Evolutionary conservation across 495 filamentous ascomycete genomes (phyloP).

Genomic region (Lichenothelia convexa): DNA sequence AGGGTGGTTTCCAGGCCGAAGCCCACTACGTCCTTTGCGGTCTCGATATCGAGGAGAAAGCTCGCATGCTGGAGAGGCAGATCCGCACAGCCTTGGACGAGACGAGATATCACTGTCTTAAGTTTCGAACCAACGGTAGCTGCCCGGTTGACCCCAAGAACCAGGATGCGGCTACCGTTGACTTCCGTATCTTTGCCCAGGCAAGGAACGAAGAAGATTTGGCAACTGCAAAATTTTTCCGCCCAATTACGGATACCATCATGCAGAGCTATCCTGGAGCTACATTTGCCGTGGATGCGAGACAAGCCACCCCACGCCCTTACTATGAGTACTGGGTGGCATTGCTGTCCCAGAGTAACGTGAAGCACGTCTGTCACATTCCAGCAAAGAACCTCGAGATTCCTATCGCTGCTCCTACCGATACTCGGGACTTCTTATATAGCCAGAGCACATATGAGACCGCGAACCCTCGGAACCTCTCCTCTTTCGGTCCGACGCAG

Average conservation of each 20-base stretch:
- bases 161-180: conserved; percentile 15
- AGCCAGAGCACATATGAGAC: conserved; percentile 3
- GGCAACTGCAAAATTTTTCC: conserved; percentile 17
- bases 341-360: conserved; percentile 16
- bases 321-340: conserved; percentile 22
- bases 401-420: conserved; percentile 10
- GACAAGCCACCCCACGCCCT: conserved; percentile 17
- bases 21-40: conserved; percentile 16
- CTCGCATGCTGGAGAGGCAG: conserved; percentile 16
- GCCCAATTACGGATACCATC: conserved; percentile 22
- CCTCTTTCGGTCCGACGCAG: conserved; percentile 7
- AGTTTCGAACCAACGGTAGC: conserved; percentile 10
- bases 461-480: background rate
- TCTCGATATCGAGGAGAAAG: conserved; percentile 17
- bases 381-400: conserved; percentile 11
- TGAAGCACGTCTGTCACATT: conserved; percentile 17
- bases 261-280: conserved; percentile 23
- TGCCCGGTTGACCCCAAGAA: conserved; percentile 5
- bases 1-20: conserved; percentile 16
- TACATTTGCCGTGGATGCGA: conserved; percentile 20
- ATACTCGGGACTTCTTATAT: no score
- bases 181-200: conserved; percentile 17
- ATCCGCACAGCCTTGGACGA: conserved; percentile 6
- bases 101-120: conserved; percentile 9
- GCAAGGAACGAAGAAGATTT: conserved; percentile 13